Percentiles rank a stretch among this genome's conserved stretches.
Conservation (phyloP, 345 rosid genomes). For the Physaria fendleri region DNA sequence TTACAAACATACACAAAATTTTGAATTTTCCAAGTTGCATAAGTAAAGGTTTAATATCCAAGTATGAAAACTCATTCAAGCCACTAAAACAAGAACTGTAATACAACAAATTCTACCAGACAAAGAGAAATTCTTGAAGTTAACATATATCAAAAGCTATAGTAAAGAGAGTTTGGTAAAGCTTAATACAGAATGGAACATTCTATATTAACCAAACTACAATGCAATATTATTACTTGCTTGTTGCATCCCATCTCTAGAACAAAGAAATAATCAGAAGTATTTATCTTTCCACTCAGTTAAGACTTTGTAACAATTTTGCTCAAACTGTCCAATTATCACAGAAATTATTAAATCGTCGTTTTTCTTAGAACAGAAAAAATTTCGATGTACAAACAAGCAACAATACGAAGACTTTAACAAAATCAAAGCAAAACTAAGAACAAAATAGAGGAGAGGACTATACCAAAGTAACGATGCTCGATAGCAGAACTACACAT, state of each 20-base stretch:
- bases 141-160: neutral
- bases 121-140: neutral
- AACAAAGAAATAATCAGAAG: neutral
- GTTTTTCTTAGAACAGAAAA: neutral
- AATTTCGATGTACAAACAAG: neutral
- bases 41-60: neutral
- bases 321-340: neutral
- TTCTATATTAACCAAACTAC: neutral
- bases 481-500: too few species aligned
- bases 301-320: neutral
- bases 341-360: neutral
- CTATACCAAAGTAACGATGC: constrained; percentile 83
- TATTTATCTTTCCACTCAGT: neutral
- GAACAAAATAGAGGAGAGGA: neutral
- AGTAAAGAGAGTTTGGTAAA: neutral
- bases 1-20: neutral
- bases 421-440: neutral
- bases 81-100: neutral
- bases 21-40: neutral
- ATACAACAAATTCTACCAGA: neutral
- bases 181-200: neutral
- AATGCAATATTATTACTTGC: neutral
- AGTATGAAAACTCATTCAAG: neutral
- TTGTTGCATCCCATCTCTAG: neutral
- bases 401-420: neutral